A percentile compares a stretch with the other conserved stretches of the same genome.
Evolutionary conservation across 1,139 yeast species (phyloP).

Genomic region (Magnusiomyces tetraspermus): DNA sequence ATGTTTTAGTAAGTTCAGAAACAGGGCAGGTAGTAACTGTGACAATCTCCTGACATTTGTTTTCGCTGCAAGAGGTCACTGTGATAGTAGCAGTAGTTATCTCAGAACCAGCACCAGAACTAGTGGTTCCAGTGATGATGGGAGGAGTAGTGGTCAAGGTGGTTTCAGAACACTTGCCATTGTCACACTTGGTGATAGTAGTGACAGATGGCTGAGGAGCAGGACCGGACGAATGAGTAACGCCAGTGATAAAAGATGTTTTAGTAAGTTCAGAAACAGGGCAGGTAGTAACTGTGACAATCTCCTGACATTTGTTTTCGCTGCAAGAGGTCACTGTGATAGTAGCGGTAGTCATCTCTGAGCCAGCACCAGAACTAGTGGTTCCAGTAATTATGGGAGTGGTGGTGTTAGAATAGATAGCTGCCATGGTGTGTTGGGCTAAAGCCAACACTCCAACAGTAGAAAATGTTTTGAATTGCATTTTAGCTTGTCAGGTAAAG

Average conservation of each 20-base stretch:
- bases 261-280: neutral
- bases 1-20: neutral
- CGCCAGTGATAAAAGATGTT: no score
- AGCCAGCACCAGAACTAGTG: conserved; percentile 4
- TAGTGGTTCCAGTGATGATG: neutral
- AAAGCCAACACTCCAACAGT: conserved; percentile 5
- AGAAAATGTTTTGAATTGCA: conserved; percentile 6
- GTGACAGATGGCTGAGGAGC: conserved; percentile 5
- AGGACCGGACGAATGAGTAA: neutral
- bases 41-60: conserved; percentile 3
- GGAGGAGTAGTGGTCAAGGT: neutral
- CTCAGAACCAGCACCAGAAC: conserved; percentile 1
- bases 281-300: neutral
- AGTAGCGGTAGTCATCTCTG: conserved; percentile 3
- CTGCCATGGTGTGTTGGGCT: conserved; percentile 5
- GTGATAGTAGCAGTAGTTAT: conserved; percentile 10
- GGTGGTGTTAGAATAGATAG: neutral
- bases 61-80: conserved; percentile 9
- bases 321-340: conserved; percentile 12
- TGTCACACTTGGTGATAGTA: conserved; percentile 12
- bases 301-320: conserved; percentile 4
- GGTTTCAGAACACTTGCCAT: conserved; percentile 8
- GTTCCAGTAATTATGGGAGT: conserved; percentile 7
- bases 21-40: conserved; percentile 13
- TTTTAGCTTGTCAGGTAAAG: neutral